These are phyloP conservation scores for Echium plantagineum DNA, from an alignment of 257 asterid genomes.

Conservation along the genomic window DNA sequence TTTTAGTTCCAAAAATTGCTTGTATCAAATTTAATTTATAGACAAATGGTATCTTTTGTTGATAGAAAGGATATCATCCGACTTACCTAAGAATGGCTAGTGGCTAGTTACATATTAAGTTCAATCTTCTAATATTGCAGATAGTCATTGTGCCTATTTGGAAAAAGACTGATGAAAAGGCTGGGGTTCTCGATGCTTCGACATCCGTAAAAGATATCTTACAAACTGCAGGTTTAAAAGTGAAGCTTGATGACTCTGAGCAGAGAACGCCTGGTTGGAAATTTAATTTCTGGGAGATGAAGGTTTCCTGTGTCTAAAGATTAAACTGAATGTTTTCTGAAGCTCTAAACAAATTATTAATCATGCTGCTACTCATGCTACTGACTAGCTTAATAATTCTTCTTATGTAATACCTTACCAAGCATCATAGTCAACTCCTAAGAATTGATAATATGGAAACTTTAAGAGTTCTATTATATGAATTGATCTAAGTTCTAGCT, in stretches of 20 bases:
- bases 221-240: conserved; percentile 68
- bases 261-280: conserved; percentile 99
- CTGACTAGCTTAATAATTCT: neutral
- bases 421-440: too few species aligned
- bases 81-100: neutral
- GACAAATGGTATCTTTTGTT: too few species aligned
- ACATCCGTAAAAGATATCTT: conserved; percentile 58
- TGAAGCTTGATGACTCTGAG: conserved; percentile 80
- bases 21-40: too few species aligned
- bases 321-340: neutral
- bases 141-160: conserved; percentile 87
- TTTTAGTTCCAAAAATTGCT: too few species aligned
- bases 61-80: too few species aligned
- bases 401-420: neutral
- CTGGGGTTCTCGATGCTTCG: conserved; percentile 60
- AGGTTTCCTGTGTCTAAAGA: conserved; percentile 30
- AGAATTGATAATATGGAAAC: neutral
- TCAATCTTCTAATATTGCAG: conserved; percentile 26
- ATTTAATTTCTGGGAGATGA: conserved; percentile 97
- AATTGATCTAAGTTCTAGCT: neutral
- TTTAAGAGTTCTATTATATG: neutral
- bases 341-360: neutral
- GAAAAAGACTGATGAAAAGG: conserved; percentile 70
- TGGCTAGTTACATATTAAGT: neutral
- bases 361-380: neutral